Evolutionary conservation across 768 basidiomycete genomes (phyloP).

Genomic region (Tulasnella sp.): DNA sequence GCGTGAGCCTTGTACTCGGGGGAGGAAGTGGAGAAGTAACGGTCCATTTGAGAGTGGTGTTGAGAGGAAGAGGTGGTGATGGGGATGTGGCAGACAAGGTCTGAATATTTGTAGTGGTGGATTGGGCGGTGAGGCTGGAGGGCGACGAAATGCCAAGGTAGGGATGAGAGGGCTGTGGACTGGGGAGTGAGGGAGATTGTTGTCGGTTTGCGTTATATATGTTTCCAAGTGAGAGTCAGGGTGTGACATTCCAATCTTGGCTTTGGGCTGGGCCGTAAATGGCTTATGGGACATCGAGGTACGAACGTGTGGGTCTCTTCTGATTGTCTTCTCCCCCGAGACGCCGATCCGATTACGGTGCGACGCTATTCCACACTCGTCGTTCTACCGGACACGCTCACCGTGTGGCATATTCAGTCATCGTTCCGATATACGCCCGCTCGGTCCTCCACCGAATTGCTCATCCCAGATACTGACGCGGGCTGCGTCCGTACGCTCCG

Average conservation of each 20-base stretch:
- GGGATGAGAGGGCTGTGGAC: background rate
- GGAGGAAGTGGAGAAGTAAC: conserved; percentile 66
- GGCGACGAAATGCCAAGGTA: background rate
- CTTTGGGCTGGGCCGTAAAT: background rate
- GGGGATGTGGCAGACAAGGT: background rate
- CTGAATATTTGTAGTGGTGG: background rate
- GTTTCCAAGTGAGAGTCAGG: background rate
- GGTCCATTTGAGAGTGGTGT: conserved; percentile 48
- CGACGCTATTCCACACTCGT: background rate
- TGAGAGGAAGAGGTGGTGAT: conserved; percentile 7
- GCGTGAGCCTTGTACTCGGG: conserved; percentile 69
- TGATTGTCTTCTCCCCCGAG: background rate
- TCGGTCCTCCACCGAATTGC: background rate
- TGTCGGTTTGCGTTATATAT: background rate
- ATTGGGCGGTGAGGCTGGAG: background rate
- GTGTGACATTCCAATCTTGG: background rate
- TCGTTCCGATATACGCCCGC: background rate
- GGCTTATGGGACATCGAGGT: background rate
- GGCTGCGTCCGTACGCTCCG: too few species aligned
- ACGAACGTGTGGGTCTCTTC: background rate
- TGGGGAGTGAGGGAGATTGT: background rate
- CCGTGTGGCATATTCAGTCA: background rate
- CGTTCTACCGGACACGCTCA: background rate
- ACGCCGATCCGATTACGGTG: background rate
- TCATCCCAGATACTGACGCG: background rate